Percentiles rank a stretch among this genome's conserved stretches.
Evolutionary conservation across 495 filamentous ascomycete species (phyloP).

Genomic region (Pseudoneurospora amorphoporcata): DNA sequence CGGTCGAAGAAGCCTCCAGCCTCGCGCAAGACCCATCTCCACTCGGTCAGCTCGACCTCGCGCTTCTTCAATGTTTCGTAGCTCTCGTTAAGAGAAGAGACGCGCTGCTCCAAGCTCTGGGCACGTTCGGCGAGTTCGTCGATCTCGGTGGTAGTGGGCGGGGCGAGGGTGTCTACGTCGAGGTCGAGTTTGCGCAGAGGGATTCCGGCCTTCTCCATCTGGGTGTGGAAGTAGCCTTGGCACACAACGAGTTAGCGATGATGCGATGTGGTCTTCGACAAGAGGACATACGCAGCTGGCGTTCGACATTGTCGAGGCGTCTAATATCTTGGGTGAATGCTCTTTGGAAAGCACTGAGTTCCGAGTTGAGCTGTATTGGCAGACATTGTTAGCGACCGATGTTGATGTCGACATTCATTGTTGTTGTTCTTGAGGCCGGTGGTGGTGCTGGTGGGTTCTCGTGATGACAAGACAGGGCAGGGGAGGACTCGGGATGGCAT

Average conservation of each 20-base stretch:
- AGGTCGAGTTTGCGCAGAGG: slow-evolving; percentile 75
- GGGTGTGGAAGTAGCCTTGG: slow-evolving; percentile 76
- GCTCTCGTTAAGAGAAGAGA: slow-evolving; percentile 87
- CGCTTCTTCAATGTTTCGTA: slow-evolving; percentile 97
- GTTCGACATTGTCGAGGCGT: slow-evolving; percentile 92
- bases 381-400: slow-evolving; percentile 10
- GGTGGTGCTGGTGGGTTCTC: slow-evolving; percentile 1
- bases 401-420: not conserved
- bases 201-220: slow-evolving; percentile 89
- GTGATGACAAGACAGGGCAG: not conserved
- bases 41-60: slow-evolving; percentile 93
- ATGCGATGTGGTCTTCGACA: not conserved
- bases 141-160: slow-evolving; percentile 85
- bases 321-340: slow-evolving; percentile 97
- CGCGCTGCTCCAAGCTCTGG: slow-evolving; percentile 82
- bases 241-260: slow-evolving; percentile 8
- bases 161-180: slow-evolving; percentile 71
- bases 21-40: slow-evolving; percentile 93
- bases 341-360: slow-evolving; percentile 87
- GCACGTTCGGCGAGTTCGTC: slow-evolving; percentile 88
- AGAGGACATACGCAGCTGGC: slow-evolving; percentile 72
- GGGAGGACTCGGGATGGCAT: slow-evolving; percentile 18
- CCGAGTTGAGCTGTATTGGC: slow-evolving; percentile 65
- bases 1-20: slow-evolving; percentile 95
- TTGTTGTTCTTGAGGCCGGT: not conserved